Evolutionary conservation across 768 basidiomycete species (phyloP).

Genomic region (Tylopilus felleus): DNA sequence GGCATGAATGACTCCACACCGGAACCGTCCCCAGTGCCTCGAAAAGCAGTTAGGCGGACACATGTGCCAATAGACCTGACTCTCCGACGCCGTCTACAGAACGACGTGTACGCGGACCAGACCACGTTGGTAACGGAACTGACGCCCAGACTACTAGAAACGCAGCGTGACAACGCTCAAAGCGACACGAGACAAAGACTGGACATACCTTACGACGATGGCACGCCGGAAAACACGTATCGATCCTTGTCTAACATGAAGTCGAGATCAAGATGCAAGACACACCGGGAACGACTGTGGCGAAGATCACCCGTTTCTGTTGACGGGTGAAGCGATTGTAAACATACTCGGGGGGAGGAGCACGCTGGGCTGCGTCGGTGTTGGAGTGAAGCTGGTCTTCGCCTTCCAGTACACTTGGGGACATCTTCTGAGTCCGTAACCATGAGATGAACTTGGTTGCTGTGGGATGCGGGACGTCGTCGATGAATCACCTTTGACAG

Average conservation of each 20-base stretch:
- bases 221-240: slow-evolving; percentile 51
- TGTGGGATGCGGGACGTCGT: no score
- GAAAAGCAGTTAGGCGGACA: no score
- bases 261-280: not conserved
- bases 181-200: not conserved
- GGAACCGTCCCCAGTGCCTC: no score
- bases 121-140: slow-evolving; percentile 45
- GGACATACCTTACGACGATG: slow-evolving; percentile 52
- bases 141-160: no score
- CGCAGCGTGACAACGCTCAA: slow-evolving; percentile 30
- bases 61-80: no score
- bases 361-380: not conserved
- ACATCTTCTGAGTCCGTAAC: slow-evolving; percentile 35
- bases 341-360: slow-evolving; percentile 30
- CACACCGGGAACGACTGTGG: slow-evolving; percentile 63
- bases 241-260: slow-evolving; percentile 63
- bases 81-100: no score
- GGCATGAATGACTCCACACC: no score
- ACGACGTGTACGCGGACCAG: slow-evolving; percentile 52
- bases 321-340: slow-evolving; percentile 56
- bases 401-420: slow-evolving; percentile 22
- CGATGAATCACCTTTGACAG: no score
- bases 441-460: no score
- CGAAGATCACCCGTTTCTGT: slow-evolving; percentile 54
- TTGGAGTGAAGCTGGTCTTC: not conserved